phyloP scores from a whole-genome alignment of 208 protist genomes.

The Naegleria lovaniensis region DNA sequence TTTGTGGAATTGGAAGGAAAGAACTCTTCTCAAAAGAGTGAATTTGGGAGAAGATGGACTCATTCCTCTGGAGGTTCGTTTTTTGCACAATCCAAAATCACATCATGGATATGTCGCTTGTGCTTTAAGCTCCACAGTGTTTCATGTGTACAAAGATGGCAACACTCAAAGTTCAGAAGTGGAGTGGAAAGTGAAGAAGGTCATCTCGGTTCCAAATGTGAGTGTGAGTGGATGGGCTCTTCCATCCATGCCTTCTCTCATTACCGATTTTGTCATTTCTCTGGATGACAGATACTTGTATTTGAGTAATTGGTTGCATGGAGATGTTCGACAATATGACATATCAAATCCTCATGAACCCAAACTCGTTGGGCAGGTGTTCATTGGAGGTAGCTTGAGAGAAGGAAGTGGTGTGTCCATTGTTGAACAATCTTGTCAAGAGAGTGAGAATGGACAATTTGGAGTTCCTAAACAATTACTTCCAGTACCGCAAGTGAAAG shows the following conservation, averaged over 20 bases:
- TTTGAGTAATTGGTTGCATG: constrained; percentile 28
- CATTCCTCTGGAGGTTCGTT: background rate
- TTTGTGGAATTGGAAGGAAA: too few relatives aligned
- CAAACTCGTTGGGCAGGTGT: constrained; percentile 23
- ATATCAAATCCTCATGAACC: constrained; percentile 18
- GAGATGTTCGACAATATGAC: constrained; percentile 35
- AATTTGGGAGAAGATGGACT: too few relatives aligned
- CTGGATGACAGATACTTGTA: background rate
- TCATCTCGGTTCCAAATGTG: background rate
- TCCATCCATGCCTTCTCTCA: background rate
- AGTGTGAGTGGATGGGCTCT: background rate
- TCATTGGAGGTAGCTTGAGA: background rate
- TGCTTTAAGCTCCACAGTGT: background rate
- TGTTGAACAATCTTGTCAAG: background rate
- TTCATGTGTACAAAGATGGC: background rate
- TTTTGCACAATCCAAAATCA: background rate
- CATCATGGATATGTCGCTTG: background rate
- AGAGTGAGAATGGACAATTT: background rate
- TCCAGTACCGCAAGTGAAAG: background rate
- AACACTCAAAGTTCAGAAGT: background rate
- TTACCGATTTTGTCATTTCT: background rate
- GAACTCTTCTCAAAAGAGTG: too few relatives aligned
- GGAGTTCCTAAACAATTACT: too few relatives aligned
- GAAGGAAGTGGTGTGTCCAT: background rate
- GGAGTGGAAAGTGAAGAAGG: background rate